These are phyloP conservation scores for Metschnikowia similis DNA, from an alignment of 805 yeast genomes.

Conservation along the genomic window DNA sequence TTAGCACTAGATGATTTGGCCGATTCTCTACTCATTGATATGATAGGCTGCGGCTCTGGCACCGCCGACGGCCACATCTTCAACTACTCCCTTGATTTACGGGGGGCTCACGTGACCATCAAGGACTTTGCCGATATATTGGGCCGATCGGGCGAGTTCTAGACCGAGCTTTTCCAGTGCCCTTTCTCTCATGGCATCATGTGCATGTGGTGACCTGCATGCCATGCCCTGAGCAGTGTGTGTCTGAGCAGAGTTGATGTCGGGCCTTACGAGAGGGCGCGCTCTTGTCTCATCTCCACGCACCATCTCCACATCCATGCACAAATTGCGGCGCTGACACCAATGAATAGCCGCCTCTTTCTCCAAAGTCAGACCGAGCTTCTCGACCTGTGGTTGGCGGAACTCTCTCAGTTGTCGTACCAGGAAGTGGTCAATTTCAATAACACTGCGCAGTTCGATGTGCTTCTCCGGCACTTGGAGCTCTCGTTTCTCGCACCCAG, in stretches of 20 bases:
- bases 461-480: constrained; percentile 26
- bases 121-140: constrained; percentile 42
- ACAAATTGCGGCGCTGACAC: too few relatives aligned
- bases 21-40: constrained; percentile 36
- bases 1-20: constrained; percentile 30
- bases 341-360: constrained; percentile 5
- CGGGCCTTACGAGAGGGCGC: neutral
- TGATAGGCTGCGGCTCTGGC: constrained; percentile 35
- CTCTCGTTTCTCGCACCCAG: constrained; percentile 7
- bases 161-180: constrained; percentile 1
- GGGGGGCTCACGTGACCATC: constrained; percentile 27
- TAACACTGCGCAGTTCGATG: constrained; percentile 26
- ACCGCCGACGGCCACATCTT: constrained; percentile 25
- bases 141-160: constrained; percentile 38
- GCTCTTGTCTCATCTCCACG: neutral
- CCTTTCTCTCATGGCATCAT: too few relatives aligned
- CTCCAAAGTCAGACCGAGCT: constrained; percentile 17
- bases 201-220: too few relatives aligned
- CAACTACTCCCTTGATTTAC: constrained; percentile 26
- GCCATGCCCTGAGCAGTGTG: too few relatives aligned
- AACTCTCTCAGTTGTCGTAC: constrained; percentile 11
- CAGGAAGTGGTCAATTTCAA: constrained; percentile 21
- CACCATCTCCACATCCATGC: neutral
- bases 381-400: constrained; percentile 22
- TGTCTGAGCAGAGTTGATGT: too few relatives aligned